Percentiles rank a stretch among this genome's conserved stretches.
Evolutionary conservation across 2,329 filamentous ascomycete genomes (phyloP).

Genomic region (Fusarium sororula): DNA sequence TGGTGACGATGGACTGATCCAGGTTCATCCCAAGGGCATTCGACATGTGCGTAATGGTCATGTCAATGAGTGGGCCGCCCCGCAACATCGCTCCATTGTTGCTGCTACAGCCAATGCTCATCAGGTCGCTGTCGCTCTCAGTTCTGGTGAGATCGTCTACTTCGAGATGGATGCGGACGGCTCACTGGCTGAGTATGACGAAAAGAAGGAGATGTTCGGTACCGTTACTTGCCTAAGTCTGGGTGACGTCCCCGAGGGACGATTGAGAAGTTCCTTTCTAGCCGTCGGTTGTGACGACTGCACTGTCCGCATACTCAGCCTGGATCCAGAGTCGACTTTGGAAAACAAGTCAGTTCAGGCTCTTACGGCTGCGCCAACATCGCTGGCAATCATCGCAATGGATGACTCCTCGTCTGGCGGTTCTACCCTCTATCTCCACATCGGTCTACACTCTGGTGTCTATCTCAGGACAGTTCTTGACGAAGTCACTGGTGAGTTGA

Average conservation of each 20-base stretch:
- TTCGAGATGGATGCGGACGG: slow-evolving; percentile 97
- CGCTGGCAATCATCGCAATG: slow-evolving; percentile 94
- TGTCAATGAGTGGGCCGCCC: slow-evolving; percentile 92
- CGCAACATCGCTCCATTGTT: slow-evolving; percentile 93
- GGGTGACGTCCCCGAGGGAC: slow-evolving; percentile 90
- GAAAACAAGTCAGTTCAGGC: slow-evolving; percentile 96
- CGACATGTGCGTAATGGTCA: slow-evolving; percentile 82
- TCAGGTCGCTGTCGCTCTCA: slow-evolving; percentile 92
- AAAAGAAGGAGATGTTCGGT: slow-evolving; percentile 93
- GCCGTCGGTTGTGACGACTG: slow-evolving; percentile 97
- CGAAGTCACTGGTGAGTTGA: slow-evolving; percentile 93
- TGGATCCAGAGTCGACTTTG: slow-evolving; percentile 89
- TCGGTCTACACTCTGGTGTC: slow-evolving; percentile 93
- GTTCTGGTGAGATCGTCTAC: slow-evolving; percentile 96
- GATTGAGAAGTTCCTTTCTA: slow-evolving; percentile 87
- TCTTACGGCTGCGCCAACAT: slow-evolving; percentile 87
- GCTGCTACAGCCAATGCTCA: slow-evolving; percentile 92
- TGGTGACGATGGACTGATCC: slow-evolving; percentile 90
- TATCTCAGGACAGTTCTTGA: slow-evolving; percentile 96
- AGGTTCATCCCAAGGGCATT: slow-evolving; percentile 96
- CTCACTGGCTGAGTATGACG: slow-evolving; percentile 90
- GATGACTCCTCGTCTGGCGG: slow-evolving; percentile 90
- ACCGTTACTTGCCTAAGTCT: slow-evolving; percentile 96
- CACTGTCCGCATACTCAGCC: slow-evolving; percentile 89
- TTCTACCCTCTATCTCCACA: slow-evolving; percentile 91